phyloP scores from a whole-genome alignment of 257 asterid genomes.

The Nicotiana noctiflora region DNA sequence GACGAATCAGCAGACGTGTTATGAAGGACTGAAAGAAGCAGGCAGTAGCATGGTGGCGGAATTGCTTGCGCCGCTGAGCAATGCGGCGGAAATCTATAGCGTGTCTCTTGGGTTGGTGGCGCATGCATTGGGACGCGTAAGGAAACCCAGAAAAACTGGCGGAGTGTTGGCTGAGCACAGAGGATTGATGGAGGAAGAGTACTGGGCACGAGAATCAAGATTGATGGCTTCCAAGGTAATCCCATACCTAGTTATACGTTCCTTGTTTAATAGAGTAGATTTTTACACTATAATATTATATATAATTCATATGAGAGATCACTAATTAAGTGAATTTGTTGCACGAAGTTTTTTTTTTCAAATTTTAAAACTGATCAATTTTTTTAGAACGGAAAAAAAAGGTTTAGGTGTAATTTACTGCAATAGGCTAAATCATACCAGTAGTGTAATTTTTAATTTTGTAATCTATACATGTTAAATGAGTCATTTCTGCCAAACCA shows the following conservation, averaged over 20 bases:
- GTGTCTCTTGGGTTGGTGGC: constrained; percentile 36
- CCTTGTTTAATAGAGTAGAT: too few relatives aligned
- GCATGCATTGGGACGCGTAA: constrained; percentile 18
- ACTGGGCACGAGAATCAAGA: constrained; percentile 19
- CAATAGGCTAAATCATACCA: too few relatives aligned
- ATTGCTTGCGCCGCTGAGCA: constrained; percentile 18
- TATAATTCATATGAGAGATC: too few relatives aligned
- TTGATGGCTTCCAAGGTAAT: constrained; percentile 24
- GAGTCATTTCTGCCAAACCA: background rate
- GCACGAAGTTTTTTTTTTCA: too few relatives aligned
- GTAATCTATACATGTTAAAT: too few relatives aligned
- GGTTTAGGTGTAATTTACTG: too few relatives aligned
- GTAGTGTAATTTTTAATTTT: too few relatives aligned
- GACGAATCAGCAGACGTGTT: constrained; percentile 43
- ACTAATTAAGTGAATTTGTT: too few relatives aligned
- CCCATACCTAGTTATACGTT: background rate
- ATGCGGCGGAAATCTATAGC: constrained; percentile 22
- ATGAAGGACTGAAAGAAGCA: constrained; percentile 30
- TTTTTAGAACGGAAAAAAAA: too few relatives aligned
- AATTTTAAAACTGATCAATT: too few relatives aligned
- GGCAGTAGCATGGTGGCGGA: constrained; percentile 19
- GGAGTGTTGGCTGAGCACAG: background rate
- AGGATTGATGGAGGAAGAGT: constrained; percentile 7
- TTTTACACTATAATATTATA: too few relatives aligned
- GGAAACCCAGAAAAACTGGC: background rate